These are phyloP conservation scores for Malus hybrid DNA, from an alignment of 331 rosid species.

Conservation along the genomic window DNA sequence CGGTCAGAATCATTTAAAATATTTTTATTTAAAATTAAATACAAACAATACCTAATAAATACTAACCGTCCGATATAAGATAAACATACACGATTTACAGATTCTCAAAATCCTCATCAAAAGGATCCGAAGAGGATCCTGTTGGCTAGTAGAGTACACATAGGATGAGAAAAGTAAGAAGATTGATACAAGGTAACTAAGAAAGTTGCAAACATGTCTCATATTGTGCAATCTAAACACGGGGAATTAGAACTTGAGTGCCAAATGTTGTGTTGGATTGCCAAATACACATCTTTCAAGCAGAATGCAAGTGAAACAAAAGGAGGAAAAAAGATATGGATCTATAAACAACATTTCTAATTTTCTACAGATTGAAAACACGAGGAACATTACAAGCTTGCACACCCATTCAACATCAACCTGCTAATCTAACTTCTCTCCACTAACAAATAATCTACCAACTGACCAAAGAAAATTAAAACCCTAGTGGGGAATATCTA, in stretches of 20 bases:
- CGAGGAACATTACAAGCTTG: neutral
- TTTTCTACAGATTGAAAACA: neutral
- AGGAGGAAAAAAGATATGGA: neutral
- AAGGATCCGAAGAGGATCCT: no score
- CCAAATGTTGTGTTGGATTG: neutral
- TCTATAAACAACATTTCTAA: neutral
- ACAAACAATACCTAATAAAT: no score
- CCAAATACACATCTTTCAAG: no score
- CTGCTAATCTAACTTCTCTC: neutral
- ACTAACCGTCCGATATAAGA: no score
- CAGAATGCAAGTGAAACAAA: neutral
- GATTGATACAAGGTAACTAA: no score
- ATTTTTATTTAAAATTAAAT: no score
- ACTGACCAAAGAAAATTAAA: neutral
- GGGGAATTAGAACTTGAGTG: no score
- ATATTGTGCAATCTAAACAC: no score
- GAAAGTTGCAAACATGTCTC: no score
- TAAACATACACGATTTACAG: rapidly evolving
- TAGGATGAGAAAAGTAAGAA: no score
- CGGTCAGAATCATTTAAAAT: no score
- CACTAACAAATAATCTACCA: neutral
- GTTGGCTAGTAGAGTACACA: no score
- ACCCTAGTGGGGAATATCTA: neutral
- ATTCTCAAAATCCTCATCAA: rapidly evolving
- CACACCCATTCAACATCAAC: neutral